Percentiles rank a stretch among this genome's conserved stretches.
Conservation (phyloP, 805 yeast genomes). For the Candida glaebosa region DNA sequence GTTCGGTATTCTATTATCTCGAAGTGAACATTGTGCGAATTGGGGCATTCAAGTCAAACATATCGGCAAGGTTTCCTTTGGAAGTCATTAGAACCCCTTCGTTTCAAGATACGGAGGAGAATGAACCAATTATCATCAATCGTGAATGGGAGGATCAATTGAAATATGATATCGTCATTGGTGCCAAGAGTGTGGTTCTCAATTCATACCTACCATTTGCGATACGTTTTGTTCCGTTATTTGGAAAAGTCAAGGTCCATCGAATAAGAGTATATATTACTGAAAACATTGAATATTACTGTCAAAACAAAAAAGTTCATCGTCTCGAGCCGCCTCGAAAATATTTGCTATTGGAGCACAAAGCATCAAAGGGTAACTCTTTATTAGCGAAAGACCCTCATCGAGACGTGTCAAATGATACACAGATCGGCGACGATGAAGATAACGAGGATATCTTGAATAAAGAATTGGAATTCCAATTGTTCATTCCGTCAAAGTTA, state of each 20-base stretch:
- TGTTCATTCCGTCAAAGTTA: slow-evolving; percentile 74
- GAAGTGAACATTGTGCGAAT: slow-evolving; percentile 69
- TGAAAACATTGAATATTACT: slow-evolving; percentile 87
- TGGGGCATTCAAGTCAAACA: slow-evolving; percentile 82
- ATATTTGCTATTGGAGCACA: slow-evolving; percentile 75
- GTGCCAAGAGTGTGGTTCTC: slow-evolving; percentile 82
- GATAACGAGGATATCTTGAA: slow-evolving; percentile 59
- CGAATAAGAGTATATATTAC: slow-evolving; percentile 81
- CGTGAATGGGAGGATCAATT: slow-evolving; percentile 94
- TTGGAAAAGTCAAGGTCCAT: slow-evolving; percentile 80
- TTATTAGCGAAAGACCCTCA: slow-evolving; percentile 40
- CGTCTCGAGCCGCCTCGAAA: slow-evolving; percentile 88
- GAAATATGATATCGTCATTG: slow-evolving; percentile 85
- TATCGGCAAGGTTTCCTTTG: slow-evolving; percentile 62
- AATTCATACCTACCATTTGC: slow-evolving; percentile 83
- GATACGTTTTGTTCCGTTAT: slow-evolving; percentile 75
- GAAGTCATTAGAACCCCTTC: slow-evolving; percentile 71
- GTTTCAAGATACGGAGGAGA: slow-evolving; percentile 76
- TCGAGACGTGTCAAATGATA: slow-evolving; percentile 20
- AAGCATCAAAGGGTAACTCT: slow-evolving; percentile 51
- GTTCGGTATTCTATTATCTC: slow-evolving; percentile 67
- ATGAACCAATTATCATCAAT: slow-evolving; percentile 87
- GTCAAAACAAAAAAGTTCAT: slow-evolving; percentile 82
- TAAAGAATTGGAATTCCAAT: slow-evolving; percentile 79
- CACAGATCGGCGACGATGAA: slow-evolving; percentile 25